Evolutionary conservation across 495 filamentous ascomycete species (phyloP), one percentile per base, ranked within the genome.

Genomic region (Neurospora discreta): DNA sequence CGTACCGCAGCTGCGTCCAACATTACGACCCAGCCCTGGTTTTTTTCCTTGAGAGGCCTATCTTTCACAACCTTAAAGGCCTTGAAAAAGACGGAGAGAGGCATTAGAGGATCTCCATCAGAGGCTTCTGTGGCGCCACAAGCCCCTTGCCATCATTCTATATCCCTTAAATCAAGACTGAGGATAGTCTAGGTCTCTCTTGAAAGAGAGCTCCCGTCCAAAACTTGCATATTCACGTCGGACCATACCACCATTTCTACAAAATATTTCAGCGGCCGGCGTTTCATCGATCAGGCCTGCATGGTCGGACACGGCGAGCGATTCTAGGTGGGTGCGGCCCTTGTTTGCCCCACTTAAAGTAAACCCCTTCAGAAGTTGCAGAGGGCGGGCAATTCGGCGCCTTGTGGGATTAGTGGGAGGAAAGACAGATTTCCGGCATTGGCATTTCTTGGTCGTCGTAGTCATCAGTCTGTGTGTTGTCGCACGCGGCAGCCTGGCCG

Each of bases 231-330:
- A n/a, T n/a, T n/a, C n/a, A n/a, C n/a, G 33, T 36, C 23, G 13
- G 15, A 26, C 52, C 52, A 8, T 3, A 65, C 13, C n/a, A 60
- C 30, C 52, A 33, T 15, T 11, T 3, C 70, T 76, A 78, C 77
- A 80, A 18, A 74, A 80, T 73, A 76, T 69, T 23, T 4, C 16
- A 11, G 0, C n/a, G 4, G 33, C 13, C 13, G 18, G 18, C 0
- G 75, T 79, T 78, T 72, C 71, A 9, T 72, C n/a, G 73, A 77
- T 76, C 72, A 13, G n/a, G 8, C 20, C 13, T 76, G 73, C 78
- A 79, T 76, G 77, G 75, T 58, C 74, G 72, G 75, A 74, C 73
- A 75, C 79, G 79, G 79, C 79, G 79, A 80, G 77, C 74, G 68
- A 16, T 74, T 74, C 39, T 65, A 18, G 52, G 52, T 65, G 15